Conservation (phyloP, 306 rosid species). For the Quercus cerris region DNA sequence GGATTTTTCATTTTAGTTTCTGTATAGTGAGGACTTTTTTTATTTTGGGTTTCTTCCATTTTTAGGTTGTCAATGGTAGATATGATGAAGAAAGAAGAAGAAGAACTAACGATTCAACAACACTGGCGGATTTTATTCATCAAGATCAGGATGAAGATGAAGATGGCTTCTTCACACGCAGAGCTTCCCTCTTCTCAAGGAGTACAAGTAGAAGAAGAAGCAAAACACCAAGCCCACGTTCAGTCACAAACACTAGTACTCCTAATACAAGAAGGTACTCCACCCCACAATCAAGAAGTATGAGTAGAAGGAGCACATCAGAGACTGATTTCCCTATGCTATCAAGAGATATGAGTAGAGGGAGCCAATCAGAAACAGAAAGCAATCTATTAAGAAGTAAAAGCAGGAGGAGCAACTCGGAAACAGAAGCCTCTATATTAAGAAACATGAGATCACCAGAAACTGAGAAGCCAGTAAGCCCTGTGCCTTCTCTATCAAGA, state of each 20-base stretch:
- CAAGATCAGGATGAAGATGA: conserved; percentile 43
- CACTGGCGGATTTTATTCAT: conserved; percentile 9
- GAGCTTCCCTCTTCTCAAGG: conserved; percentile 29
- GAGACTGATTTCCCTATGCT: conserved; percentile 23
- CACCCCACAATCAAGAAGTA: conserved; percentile 19
- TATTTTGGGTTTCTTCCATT: not conserved
- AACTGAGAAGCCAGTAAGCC: conserved; percentile 10
- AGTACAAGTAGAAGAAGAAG: conserved; percentile 30
- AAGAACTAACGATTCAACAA: conserved; percentile 21
- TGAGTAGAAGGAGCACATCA: conserved; percentile 13
- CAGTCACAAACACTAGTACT: not conserved
- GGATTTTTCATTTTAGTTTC: too few relatives aligned
- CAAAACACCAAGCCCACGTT: conserved; percentile 32
- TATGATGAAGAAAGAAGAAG: conserved; percentile 8
- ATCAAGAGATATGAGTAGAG: conserved; percentile 35
- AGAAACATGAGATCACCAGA: conserved; percentile 13
- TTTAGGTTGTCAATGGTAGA: conserved; percentile 10
- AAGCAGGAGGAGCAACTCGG: conserved; percentile 15
- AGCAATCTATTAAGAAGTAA: not conserved
- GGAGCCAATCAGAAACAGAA: not conserved
- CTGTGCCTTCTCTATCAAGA: conserved; percentile 33
- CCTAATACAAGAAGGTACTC: not conserved
- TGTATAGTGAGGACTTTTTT: too few relatives aligned
- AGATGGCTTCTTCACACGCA: conserved; percentile 40
- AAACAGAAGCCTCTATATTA: conserved; percentile 7